Evolutionary conservation across 2,329 filamentous ascomycete genomes (phyloP).

Genomic region (Beauveria rudraprayagi): DNA sequence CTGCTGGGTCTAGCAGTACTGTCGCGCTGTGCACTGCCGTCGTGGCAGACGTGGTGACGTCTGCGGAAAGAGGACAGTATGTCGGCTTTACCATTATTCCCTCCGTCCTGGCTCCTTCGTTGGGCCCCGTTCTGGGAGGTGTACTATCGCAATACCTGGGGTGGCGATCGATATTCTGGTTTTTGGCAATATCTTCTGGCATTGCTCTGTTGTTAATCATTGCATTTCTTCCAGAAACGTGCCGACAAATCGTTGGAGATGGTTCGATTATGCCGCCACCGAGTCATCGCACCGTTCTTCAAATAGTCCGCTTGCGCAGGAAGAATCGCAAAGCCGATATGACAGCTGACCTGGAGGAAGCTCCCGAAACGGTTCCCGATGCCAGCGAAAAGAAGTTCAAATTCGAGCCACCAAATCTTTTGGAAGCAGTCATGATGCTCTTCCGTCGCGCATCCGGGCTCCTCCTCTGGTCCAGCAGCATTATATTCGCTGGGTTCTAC

Average conservation of each 20-base stretch:
- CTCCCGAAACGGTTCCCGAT: background rate
- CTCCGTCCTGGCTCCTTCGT: slow-evolving; percentile 37
- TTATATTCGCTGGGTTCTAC: slow-evolving; percentile 44
- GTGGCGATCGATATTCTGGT: slow-evolving; percentile 57
- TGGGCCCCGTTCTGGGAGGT: slow-evolving; percentile 52
- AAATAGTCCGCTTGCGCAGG: slow-evolving; percentile 18
- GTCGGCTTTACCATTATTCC: slow-evolving; percentile 45
- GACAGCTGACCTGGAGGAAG: background rate
- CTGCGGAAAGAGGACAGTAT: slow-evolving; percentile 52
- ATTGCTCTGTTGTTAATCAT: slow-evolving; percentile 35
- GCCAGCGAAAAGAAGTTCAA: slow-evolving; percentile 19
- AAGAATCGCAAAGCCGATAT: slow-evolving; percentile 8
- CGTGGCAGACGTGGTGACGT: slow-evolving; percentile 55
- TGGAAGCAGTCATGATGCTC: slow-evolving; percentile 32
- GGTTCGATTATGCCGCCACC: slow-evolving; percentile 37
- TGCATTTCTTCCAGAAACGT: slow-evolving; percentile 47
- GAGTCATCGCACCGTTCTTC: slow-evolving; percentile 28
- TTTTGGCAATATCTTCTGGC: slow-evolving; percentile 40
- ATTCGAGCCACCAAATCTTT: slow-evolving; percentile 32
- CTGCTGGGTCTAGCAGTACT: slow-evolving; percentile 49
- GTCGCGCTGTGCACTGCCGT: slow-evolving; percentile 50
- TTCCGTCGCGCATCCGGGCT: slow-evolving; percentile 35
- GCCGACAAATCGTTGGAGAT: slow-evolving; percentile 41
- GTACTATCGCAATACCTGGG: slow-evolving; percentile 47
- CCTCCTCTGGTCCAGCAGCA: slow-evolving; percentile 34